Percentiles rank a stretch among this genome's conserved stretches.
Conservation (phyloP, 208 protist genomes). For the Trypanosoma brucei region DNA sequence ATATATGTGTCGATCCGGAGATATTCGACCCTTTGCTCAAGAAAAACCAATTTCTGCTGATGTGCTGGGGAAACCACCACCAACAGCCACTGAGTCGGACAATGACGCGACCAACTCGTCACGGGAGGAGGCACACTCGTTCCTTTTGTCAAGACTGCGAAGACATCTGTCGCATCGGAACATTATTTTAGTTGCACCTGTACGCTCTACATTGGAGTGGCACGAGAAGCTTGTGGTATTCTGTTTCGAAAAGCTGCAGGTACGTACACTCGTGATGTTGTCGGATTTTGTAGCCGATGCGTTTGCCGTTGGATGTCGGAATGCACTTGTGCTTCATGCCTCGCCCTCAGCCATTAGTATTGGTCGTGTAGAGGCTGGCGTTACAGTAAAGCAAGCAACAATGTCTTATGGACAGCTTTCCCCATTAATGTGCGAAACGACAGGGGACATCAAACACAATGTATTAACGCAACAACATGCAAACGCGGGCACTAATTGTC, state of each 20-base stretch:
- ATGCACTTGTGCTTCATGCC: constrained; percentile 34
- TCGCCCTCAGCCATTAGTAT: constrained; percentile 25
- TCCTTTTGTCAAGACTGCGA: constrained; percentile 21
- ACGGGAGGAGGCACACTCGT: constrained; percentile 2
- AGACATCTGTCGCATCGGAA: constrained; percentile 25
- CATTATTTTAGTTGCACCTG: constrained; percentile 39
- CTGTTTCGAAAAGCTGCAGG: constrained; percentile 27
- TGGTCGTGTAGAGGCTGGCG: constrained; percentile 26
- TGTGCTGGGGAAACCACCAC: constrained; percentile 1
- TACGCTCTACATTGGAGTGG: constrained; percentile 24
- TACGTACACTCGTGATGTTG: constrained; percentile 36
- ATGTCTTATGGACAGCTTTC: not conserved
- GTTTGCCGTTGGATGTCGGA: constrained; percentile 34
- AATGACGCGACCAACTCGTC: not conserved
- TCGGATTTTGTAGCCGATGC: constrained; percentile 53
- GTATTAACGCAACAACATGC: too few relatives aligned
- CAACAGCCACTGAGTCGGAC: not conserved
- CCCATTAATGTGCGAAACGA: too few relatives aligned
- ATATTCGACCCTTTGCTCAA: constrained; percentile 14
- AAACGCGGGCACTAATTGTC: too few relatives aligned
- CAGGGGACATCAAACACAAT: too few relatives aligned
- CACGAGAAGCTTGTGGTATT: constrained; percentile 28
- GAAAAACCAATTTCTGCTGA: constrained; percentile 29
- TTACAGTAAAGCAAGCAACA: constrained; percentile 24
- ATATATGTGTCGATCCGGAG: constrained; percentile 21